A percentile compares a stretch with the other conserved stretches of the same genome.
Conservation (phyloP, 2,329 filamentous ascomycete genomes). For the Monilinia polystroma region DNA sequence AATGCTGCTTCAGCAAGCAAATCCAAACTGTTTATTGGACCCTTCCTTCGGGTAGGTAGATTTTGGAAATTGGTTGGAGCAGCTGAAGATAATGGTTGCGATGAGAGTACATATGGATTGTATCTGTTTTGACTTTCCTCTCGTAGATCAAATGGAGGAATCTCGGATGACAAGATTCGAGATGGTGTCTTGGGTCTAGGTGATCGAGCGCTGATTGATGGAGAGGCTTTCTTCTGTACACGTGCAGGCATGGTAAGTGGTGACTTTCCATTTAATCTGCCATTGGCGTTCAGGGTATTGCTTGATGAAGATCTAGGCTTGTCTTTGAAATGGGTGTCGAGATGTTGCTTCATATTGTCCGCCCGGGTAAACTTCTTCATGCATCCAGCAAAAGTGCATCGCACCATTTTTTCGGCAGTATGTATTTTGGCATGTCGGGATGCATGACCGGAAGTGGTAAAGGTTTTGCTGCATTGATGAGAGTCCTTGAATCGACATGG, state of each 20-base stretch:
- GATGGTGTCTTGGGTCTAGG: not conserved
- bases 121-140: not conserved
- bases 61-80: not conserved
- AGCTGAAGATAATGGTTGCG: not conserved
- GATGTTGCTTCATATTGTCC: constrained; percentile 86
- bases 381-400: constrained; percentile 66
- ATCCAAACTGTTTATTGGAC: not conserved
- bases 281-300: not conserved
- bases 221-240: constrained; percentile 14
- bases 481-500: constrained; percentile 71
- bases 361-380: constrained; percentile 78
- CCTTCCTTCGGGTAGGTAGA: not conserved
- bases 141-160: constrained; percentile 8
- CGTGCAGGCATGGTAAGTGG: constrained; percentile 8
- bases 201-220: constrained; percentile 8
- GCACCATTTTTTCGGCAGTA: constrained; percentile 75
- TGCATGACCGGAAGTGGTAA: constrained; percentile 83
- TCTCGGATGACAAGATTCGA: not conserved
- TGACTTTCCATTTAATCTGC: constrained; percentile 13
- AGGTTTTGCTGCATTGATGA: constrained; percentile 73
- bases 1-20: constrained; percentile 19
- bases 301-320: constrained; percentile 18
- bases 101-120: not conserved
- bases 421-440: constrained; percentile 83
- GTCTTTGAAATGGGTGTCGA: constrained; percentile 71